Percentiles rank a stretch among this genome's conserved stretches.
These are phyloP conservation scores for Fusarium tjaetaba DNA, from an alignment of 2,329 filamentous ascomycete species.

Conservation along the genomic window DNA sequence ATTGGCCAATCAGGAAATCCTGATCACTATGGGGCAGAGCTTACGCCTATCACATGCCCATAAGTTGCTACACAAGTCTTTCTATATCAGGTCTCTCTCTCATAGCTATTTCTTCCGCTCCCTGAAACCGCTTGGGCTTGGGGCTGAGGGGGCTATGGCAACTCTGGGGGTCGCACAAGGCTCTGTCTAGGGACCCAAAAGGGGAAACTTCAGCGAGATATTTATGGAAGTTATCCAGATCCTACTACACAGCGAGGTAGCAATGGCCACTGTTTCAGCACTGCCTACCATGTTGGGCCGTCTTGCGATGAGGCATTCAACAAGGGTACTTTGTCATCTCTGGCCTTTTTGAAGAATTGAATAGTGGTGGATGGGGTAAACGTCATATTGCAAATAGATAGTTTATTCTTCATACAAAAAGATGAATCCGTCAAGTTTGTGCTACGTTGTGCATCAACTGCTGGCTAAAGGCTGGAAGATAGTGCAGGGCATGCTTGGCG, in stretches of 20 bases:
- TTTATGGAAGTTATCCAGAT: no score
- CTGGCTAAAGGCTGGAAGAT: background rate
- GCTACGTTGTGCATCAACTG: background rate
- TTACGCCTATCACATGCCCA: no score
- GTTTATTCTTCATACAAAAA: background rate
- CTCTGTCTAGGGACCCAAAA: accelerated
- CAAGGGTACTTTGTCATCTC: background rate
- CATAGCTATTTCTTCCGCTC: background rate
- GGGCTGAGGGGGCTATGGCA: background rate
- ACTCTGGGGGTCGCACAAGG: background rate
- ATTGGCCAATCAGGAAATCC: no score
- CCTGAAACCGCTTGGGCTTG: background rate
- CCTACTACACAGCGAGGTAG: background rate
- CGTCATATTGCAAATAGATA: no score
- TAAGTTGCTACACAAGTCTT: no score
- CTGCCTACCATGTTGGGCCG: background rate
- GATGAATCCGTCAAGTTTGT: accelerated
- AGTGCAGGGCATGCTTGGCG: background rate
- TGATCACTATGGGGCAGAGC: no score
- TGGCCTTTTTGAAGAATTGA: background rate
- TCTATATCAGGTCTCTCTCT: no score
- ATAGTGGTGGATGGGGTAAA: no score
- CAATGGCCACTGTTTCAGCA: no score
- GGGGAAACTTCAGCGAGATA: background rate
- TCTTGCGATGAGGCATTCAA: background rate